Evolutionary conservation across 2,329 filamentous ascomycete genomes (phyloP).

Genomic region (Epichloe bromicola): DNA sequence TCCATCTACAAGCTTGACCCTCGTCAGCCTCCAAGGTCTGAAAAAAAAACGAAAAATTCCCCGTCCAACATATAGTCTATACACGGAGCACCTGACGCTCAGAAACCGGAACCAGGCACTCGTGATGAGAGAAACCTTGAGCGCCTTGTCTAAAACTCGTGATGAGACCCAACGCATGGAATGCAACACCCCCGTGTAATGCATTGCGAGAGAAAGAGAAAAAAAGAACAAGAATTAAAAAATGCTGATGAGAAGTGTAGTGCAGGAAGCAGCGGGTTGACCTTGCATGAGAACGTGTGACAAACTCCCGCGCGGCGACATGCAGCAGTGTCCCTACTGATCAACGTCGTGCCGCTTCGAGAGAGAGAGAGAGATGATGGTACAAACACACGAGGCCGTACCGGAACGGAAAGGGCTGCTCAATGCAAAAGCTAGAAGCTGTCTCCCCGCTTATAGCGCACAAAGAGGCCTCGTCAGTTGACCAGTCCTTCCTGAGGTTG

Average conservation of each 20-base stretch:
- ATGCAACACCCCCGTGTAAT: neutral
- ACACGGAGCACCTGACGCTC: neutral
- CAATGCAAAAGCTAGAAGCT: neutral
- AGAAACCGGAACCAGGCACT: neutral
- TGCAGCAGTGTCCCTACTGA: no score
- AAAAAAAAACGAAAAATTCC: neutral
- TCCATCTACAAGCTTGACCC: neutral
- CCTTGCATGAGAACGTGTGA: neutral
- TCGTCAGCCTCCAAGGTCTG: neutral
- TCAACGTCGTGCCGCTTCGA: no score
- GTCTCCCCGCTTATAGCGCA: neutral
- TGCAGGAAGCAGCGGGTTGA: neutral
- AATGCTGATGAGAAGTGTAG: neutral
- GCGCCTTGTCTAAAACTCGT: neutral
- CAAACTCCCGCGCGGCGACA: neutral
- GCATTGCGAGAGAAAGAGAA: neutral
- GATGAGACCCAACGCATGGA: neutral
- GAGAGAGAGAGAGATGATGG: no score
- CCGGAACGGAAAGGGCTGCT: neutral
- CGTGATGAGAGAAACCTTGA: neutral
- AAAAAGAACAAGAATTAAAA: neutral
- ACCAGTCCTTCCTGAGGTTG: neutral
- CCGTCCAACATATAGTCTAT: no score
- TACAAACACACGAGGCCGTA: no score
- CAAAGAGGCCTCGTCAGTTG: neutral